A percentile compares a stretch with the other conserved stretches of the same genome.
phyloP scores from a whole-genome alignment of 2,329 filamentous ascomycete genomes.

The Mycogone perniciosa region DNA sequence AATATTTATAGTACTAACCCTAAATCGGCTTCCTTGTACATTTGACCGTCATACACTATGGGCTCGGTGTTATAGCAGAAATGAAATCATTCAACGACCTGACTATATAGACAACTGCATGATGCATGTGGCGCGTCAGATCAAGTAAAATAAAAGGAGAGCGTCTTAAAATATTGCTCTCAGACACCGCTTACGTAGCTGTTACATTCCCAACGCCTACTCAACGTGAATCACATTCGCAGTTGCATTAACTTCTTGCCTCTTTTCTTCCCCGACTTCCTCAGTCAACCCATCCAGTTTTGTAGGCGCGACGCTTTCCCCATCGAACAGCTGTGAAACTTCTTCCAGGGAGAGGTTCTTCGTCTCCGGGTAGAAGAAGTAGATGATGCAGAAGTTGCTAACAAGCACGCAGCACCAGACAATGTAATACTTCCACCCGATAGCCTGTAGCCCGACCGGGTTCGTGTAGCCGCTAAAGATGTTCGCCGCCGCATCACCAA shows the following conservation, averaged over 20 bases:
- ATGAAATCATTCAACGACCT: too few species aligned
- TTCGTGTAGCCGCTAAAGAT: constrained; percentile 8
- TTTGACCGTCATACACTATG: too few species aligned
- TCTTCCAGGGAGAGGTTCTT: constrained; percentile 50
- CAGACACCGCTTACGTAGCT: background rate
- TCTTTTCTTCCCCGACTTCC: constrained; percentile 2
- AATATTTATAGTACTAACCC: too few species aligned
- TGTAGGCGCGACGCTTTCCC: constrained; percentile 9
- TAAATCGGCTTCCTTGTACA: too few species aligned
- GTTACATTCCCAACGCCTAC: background rate
- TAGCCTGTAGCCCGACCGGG: constrained; percentile 1
- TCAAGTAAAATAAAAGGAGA: background rate
- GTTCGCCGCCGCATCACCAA: constrained; percentile 7
- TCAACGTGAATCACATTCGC: background rate
- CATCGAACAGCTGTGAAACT: constrained; percentile 41
- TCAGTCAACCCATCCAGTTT: background rate
- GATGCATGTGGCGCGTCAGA: too few species aligned
- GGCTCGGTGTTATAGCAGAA: too few species aligned
- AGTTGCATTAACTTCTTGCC: background rate
- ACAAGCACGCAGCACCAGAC: constrained; percentile 16
- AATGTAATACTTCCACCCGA: constrained; percentile 15
- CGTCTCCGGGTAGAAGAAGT: constrained; percentile 47
- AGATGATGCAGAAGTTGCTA: constrained; percentile 25
- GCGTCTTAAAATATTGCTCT: background rate
- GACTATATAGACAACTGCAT: too few species aligned